A percentile compares a stretch with the other conserved stretches of the same genome.
phyloP scores from a whole-genome alignment of 495 filamentous ascomycete genomes.

The Aspergillus campestris region DNA sequence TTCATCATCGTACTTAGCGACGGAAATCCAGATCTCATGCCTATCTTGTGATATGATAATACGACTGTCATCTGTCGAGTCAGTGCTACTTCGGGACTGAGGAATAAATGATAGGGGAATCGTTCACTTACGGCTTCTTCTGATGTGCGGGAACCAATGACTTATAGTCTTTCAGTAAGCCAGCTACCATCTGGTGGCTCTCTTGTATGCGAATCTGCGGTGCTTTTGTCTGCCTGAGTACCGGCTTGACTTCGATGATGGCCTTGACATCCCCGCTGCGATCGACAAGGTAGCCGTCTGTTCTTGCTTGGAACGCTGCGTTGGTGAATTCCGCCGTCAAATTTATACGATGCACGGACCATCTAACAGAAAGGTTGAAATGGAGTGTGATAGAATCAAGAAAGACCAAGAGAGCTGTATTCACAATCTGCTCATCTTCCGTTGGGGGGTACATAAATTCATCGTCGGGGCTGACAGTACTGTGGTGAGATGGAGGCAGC shows the following conservation, averaged over 20 bases:
- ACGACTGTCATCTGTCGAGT: constrained; percentile 2
- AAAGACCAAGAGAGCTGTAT: constrained; percentile 6
- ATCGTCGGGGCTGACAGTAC: no score
- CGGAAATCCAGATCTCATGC: constrained; percentile 7
- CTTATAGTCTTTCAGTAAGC: constrained; percentile 1
- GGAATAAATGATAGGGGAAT: background rate
- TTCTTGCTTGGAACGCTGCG: constrained; percentile 6
- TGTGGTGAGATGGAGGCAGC: no score
- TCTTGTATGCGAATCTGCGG: background rate
- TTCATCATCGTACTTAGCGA: constrained; percentile 7
- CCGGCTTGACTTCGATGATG: background rate
- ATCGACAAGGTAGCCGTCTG: constrained; percentile 6
- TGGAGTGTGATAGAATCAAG: background rate
- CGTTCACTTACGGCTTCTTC: background rate
- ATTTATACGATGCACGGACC: background rate
- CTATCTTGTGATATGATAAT: constrained; percentile 9
- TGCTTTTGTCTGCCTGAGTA: background rate
- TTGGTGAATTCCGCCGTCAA: background rate
- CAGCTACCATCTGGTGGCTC: constrained; percentile 8
- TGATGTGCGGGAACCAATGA: background rate
- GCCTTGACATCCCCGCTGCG: background rate
- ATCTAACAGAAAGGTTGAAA: background rate
- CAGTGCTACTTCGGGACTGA: background rate
- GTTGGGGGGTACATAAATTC: no score
- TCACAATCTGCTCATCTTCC: constrained; percentile 12